phyloP scores from a whole-genome alignment of 495 filamentous ascomycete species.

The Penicillium angulare region DNA sequence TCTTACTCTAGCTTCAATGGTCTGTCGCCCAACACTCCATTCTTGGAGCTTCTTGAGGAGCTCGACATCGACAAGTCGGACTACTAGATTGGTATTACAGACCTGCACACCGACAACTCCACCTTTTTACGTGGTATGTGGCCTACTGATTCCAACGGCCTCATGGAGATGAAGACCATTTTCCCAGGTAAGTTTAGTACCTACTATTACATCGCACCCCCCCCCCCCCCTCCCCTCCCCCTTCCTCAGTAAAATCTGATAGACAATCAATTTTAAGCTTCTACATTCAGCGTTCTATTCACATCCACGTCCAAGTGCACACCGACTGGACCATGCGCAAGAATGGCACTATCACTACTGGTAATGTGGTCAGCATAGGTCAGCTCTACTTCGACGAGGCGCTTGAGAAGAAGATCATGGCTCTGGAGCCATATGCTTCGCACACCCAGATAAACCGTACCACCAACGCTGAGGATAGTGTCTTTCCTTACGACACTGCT shows the following conservation, averaged over 20 bases:
- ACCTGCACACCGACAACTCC: slow-evolving; percentile 25
- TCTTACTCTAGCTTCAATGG: slow-evolving; percentile 48
- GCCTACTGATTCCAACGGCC: slow-evolving; percentile 41
- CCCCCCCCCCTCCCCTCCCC: too few relatives aligned
- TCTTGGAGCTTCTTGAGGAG: slow-evolving; percentile 7
- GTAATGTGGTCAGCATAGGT: slow-evolving; percentile 29
- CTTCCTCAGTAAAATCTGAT: not conserved
- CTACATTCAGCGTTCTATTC: slow-evolving; percentile 30
- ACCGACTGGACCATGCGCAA: slow-evolving; percentile 15
- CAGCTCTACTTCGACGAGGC: slow-evolving; percentile 56
- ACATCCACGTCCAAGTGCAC: slow-evolving; percentile 23
- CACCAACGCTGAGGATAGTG: slow-evolving; percentile 4
- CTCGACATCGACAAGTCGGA: slow-evolving; percentile 1
- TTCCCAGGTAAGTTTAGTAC: slow-evolving; percentile 43
- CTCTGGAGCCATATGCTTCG: slow-evolving; percentile 6
- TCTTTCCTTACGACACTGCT: not conserved
- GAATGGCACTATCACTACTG: slow-evolving; percentile 16
- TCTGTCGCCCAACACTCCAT: slow-evolving; percentile 21
- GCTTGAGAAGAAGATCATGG: slow-evolving; percentile 41
- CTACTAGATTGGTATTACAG: slow-evolving; percentile 6
- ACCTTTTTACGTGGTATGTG: slow-evolving; percentile 48
- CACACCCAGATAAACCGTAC: slow-evolving; percentile 5
- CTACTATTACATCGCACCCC: not conserved
- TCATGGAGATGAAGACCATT: slow-evolving; percentile 46
- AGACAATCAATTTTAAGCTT: slow-evolving; percentile 9